phyloP scores from a whole-genome alignment of 495 filamentous ascomycete species.

The Lepidopterella palustris region DNA sequence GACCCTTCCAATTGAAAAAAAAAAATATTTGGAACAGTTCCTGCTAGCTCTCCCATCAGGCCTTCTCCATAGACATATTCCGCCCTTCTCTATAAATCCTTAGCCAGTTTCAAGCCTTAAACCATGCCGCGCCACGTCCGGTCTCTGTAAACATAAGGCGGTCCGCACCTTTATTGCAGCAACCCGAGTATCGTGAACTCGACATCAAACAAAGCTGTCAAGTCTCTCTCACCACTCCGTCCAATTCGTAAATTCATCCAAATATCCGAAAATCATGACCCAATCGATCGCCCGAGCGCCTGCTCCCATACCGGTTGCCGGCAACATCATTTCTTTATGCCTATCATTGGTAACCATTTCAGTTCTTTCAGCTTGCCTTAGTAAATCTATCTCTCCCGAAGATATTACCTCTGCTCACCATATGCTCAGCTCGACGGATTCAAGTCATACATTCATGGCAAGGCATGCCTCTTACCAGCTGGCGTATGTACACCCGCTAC shows the following conservation, averaged over 20 bases:
- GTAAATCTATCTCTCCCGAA: slow-evolving; percentile 30
- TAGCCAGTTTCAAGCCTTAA: background rate
- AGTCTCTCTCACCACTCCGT: background rate
- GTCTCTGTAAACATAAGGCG: background rate
- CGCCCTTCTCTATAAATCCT: background rate
- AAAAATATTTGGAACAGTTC: no score
- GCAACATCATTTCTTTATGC: slow-evolving; percentile 39
- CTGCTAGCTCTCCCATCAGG: background rate
- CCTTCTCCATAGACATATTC: background rate
- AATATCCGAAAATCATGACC: slow-evolving; percentile 43
- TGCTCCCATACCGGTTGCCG: slow-evolving; percentile 25
- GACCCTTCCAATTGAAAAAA: no score
- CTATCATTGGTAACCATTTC: slow-evolving; percentile 40
- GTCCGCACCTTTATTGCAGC: background rate
- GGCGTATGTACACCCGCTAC: slow-evolving; percentile 40
- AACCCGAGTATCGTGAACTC: background rate
- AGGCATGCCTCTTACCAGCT: slow-evolving; percentile 42
- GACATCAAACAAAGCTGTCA: background rate
- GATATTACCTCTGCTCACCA: background rate
- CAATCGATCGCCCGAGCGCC: slow-evolving; percentile 31
- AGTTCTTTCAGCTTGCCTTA: slow-evolving; percentile 42
- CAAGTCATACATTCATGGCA: slow-evolving; percentile 40
- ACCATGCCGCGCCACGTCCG: background rate
- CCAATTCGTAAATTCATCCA: background rate
- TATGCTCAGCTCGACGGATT: background rate